Base-by-base conservation (phyloP, 768 basidiomycete species). In the Termitomyces sp. region DNA sequence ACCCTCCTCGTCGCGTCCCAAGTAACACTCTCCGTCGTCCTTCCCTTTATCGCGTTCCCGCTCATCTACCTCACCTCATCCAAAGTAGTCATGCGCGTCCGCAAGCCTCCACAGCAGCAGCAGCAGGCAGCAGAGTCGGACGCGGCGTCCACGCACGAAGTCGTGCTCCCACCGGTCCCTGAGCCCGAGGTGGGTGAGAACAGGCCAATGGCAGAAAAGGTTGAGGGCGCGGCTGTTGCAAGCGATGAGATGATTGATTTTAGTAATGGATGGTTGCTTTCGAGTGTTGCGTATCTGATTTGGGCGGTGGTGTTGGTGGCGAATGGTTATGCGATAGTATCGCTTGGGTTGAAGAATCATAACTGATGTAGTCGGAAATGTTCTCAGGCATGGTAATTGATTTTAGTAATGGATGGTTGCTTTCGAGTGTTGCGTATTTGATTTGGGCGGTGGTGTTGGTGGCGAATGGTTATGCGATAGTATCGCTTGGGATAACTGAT, bases 41-140 rank as follows among this genome's bases (percentile, higher is more conserved):
- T 92, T 4, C 90, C 91, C 0, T 91, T 91, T 71, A 79, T 92
- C 69, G 78, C 87, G 8, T 82, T 90, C 67, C 91, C 90, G 1
- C 79, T 90, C 55, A 76, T 91, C 60, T 91, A 81, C 71, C 78
- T 91, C 64, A 89, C 88, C 24, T 84, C 86, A 7, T 84, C 79
- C 13, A 76, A 80, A 56, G 71, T 76, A 20, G 76, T 90, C 64
- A 91, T 90, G 90, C 78, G 77, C n/a, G 80, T 85, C 54, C 80
- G 71, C 67, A 81, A 75, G 63, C 75, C 28, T 28, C 28, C 28
- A 28, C 28, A 28, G 28, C 28, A 28, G 28, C 28, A 28, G 28
- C 28, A 28, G 28, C 28, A 28, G 28, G 28, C 28, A 4, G 28
- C 28, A 28, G 28, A 28, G 28, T 4, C 28, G 2, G 28, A 28